Evolutionary conservation across 306 rosid genomes (phyloP), one percentile per base, ranked within the genome.

Genomic region (Sicyos edulis): DNA sequence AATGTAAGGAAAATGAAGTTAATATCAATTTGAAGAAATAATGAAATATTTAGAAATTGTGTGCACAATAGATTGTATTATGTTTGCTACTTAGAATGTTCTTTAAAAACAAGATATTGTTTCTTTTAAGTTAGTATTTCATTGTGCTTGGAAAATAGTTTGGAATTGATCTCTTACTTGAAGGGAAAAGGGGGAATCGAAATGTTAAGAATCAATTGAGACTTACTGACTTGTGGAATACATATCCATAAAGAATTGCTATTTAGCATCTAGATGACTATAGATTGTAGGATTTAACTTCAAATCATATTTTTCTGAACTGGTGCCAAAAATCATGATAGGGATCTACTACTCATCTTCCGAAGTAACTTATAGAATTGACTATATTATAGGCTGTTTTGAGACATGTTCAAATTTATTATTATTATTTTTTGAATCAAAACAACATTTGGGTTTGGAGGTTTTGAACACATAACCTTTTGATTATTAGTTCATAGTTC

Each of bases 101-200:
- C 0, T 65, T 44, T 12, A 40, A 61, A 32, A 15, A 20, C 3
- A 32, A 5, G 37, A 17, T 42, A 2, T 44, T 61, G 67, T 40
- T 44, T 44, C 34, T 5, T 10, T 20, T 19, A 42, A 19, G 71
- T 20, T 11, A 17, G 71, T 21, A 19, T 49, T 65, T 44, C 17
- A 34, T 63, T 64, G 6, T 40, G 32, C 54, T 10, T 1, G 54
- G 44, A 44, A 65, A 20, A 12, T 19, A 65, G 53, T 44, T 44
- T 65, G 71, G 54, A 34, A 10, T 63, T 37, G 44, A 40, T 63
- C 26, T 63, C n/a, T 8, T 63, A 40, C 69, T 34, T 34, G 51
- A 37, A 32, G 51, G 12, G 6, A 42, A 63, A 34, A n/a, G n/a
- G 70, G 50, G 26, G 7, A 63, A 40, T 40, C 51, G n/a, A 51